phyloP scores from a whole-genome alignment of 169 alveolate genomes.

The Cryptosporidium muris region DNA sequence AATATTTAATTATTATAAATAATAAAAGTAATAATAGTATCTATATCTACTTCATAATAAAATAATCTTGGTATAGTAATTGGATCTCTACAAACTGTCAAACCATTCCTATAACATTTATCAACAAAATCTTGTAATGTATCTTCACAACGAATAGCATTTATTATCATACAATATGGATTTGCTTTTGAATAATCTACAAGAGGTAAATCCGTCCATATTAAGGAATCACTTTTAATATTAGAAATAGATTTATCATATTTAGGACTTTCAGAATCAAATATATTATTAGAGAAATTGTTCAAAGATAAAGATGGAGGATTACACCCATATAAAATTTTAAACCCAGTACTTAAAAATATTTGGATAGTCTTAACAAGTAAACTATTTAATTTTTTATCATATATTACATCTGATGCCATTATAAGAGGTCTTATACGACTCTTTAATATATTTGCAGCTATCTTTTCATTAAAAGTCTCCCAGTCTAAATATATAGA shows the following conservation, averaged over 20 bases:
- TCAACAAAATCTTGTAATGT: conserved; percentile 59
- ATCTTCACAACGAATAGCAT: conserved; percentile 21
- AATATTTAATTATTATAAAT: background rate
- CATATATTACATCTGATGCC: conserved; percentile 67
- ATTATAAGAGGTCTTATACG: conserved; percentile 34
- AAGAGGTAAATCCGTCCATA: conserved; percentile 27
- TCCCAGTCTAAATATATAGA: conserved; percentile 60
- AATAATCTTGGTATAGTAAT: conserved; percentile 14
- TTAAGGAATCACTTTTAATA: background rate
- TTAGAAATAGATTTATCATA: too few relatives aligned
- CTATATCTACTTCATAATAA: conserved; percentile 1
- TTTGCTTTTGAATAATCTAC: conserved; percentile 5
- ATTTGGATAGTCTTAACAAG: conserved; percentile 12
- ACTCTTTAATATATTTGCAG: conserved; percentile 17
- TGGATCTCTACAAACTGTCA: conserved; percentile 22
- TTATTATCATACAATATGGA: conserved; percentile 27
- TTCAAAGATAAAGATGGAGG: background rate
- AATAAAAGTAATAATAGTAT: conserved; percentile 12
- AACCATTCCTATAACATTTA: conserved; percentile 24
- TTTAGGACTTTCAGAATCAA: too few relatives aligned
- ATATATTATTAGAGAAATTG: too few relatives aligned
- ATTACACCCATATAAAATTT: conserved; percentile 11
- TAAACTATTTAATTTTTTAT: conserved; percentile 13
- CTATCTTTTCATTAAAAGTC: conserved; percentile 1
- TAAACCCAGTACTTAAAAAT: background rate